Percentiles rank a stretch among this genome's conserved stretches.
Evolutionary conservation across 805 yeast species (phyloP).

Genomic region (Candida vartiovaarae): DNA sequence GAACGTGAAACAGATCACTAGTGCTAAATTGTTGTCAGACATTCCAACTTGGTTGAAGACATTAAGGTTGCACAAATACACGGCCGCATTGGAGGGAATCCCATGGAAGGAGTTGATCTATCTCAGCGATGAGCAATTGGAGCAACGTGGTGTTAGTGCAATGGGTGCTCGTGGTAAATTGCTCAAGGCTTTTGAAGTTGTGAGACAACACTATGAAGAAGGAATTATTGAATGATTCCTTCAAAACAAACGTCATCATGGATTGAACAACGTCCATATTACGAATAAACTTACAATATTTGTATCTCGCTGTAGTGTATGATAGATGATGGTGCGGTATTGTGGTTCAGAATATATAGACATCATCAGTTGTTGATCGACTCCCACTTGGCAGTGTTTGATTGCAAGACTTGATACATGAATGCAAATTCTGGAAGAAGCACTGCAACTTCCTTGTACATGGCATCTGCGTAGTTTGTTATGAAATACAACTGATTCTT

Average conservation of each 20-base stretch:
- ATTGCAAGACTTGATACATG: constrained; percentile 43
- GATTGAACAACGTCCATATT: too few relatives aligned
- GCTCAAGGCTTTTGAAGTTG: constrained; percentile 84
- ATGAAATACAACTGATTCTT: constrained; percentile 81
- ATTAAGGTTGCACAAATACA: constrained; percentile 87
- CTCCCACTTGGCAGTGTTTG: constrained; percentile 53
- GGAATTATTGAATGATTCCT: constrained; percentile 22
- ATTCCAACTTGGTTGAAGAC: constrained; percentile 91
- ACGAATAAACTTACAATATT: too few relatives aligned
- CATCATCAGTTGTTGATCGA: neutral
- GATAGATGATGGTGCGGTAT: too few relatives aligned
- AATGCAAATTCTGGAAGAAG: constrained; percentile 56
- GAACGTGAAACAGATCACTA: constrained; percentile 45
- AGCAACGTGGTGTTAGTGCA: constrained; percentile 80
- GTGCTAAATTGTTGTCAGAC: constrained; percentile 53
- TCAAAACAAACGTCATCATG: too few relatives aligned
- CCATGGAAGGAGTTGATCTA: constrained; percentile 76
- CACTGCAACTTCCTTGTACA: constrained; percentile 58
- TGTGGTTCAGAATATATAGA: too few relatives aligned
- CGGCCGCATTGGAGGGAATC: constrained; percentile 68
- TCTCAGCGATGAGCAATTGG: constrained; percentile 61
- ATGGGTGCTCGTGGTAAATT: constrained; percentile 94
- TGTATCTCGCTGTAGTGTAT: too few relatives aligned
- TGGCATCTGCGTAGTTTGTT: constrained; percentile 68
- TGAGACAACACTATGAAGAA: constrained; percentile 47